Conservation (phyloP, 1,284 basidiomycete genomes). For the Austroboletus niveus region DNA sequence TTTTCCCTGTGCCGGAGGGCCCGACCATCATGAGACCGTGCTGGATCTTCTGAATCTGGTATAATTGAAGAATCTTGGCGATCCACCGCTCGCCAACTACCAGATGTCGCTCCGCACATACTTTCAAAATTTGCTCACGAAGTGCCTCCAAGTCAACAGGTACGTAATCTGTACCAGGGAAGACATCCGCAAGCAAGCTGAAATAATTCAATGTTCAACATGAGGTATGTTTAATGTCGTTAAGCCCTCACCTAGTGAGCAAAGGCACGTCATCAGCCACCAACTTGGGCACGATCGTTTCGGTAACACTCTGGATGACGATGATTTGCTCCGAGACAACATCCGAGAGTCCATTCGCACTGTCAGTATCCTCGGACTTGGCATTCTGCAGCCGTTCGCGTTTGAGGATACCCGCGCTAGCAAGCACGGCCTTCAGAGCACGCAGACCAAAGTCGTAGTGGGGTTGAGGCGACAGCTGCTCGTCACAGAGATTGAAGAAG, state of each 20-base stretch:
- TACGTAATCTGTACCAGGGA: constrained; percentile 91
- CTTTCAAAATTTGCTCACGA: constrained; percentile 79
- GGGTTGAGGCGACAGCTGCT: constrained; percentile 95
- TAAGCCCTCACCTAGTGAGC: constrained; percentile 70
- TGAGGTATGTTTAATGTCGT: neutral
- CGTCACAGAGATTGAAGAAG: constrained; percentile 98
- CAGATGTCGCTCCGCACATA: constrained; percentile 85
- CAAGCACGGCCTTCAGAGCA: constrained; percentile 94
- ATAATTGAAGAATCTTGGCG: constrained; percentile 95
- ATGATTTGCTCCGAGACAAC: constrained; percentile 90
- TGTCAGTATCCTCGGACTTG: constrained; percentile 44
- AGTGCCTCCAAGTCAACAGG: constrained; percentile 89
- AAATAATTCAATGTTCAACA: constrained; percentile 9
- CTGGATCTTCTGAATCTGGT: constrained; percentile 99
- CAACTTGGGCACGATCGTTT: constrained; percentile 98
- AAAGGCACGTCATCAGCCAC: constrained; percentile 97
- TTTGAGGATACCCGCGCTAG: constrained; percentile 97
- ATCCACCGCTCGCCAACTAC: constrained; percentile 90
- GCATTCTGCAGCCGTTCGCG: constrained; percentile 75
- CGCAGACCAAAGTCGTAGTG: constrained; percentile 99
- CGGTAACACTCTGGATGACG: constrained; percentile 98
- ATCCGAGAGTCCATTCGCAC: constrained; percentile 60
- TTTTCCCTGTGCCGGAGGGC: constrained; percentile 96
- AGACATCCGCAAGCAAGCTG: constrained; percentile 94
- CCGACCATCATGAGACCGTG: constrained; percentile 99